Percentiles rank a stretch among this genome's conserved stretches.
Evolutionary conservation across 768 basidiomycete genomes (phyloP).

Genomic region (Phlegmacium glaucopus): DNA sequence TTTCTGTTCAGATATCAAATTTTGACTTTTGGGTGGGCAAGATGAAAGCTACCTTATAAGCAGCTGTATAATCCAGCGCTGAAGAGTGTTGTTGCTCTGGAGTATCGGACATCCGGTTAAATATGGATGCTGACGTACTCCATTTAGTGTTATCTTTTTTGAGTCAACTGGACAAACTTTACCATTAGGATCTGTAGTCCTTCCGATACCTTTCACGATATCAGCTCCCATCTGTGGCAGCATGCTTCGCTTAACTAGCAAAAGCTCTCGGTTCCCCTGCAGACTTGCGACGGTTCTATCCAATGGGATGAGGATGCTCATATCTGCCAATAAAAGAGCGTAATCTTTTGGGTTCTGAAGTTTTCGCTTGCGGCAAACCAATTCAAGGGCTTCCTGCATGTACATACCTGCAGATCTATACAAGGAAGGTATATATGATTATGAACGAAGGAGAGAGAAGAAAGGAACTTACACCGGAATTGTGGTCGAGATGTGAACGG

Average conservation of each 20-base stretch:
- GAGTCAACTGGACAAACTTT: slow-evolving; percentile 12
- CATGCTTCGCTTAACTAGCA: slow-evolving; percentile 76
- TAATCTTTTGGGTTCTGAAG: slow-evolving; percentile 74
- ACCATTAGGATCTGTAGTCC: slow-evolving; percentile 94
- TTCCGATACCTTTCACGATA: slow-evolving; percentile 57
- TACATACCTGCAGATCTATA: slow-evolving; percentile 87
- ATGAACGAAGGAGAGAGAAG: background rate
- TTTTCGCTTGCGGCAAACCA: slow-evolving; percentile 70
- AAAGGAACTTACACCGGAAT: slow-evolving; percentile 76
- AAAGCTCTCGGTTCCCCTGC: slow-evolving; percentile 81
- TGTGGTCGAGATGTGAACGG: slow-evolving; percentile 83
- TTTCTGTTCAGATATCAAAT: slow-evolving; percentile 46
- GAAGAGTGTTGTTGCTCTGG: slow-evolving; percentile 54
- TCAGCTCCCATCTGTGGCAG: slow-evolving; percentile 70
- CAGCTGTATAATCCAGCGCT: slow-evolving; percentile 74
- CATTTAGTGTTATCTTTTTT: background rate
- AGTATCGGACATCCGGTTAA: slow-evolving; percentile 83
- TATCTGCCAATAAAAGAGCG: slow-evolving; percentile 68
- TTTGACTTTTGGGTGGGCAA: background rate
- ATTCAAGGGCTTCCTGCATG: slow-evolving; percentile 92
- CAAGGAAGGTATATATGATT: background rate
- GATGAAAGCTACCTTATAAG: slow-evolving; percentile 67
- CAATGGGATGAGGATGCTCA: slow-evolving; percentile 79
- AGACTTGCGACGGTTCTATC: slow-evolving; percentile 96
- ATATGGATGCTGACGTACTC: slow-evolving; percentile 72